Evolutionary conservation across 768 basidiomycete genomes (phyloP).

Genomic region (Boletus reticulatus): DNA sequence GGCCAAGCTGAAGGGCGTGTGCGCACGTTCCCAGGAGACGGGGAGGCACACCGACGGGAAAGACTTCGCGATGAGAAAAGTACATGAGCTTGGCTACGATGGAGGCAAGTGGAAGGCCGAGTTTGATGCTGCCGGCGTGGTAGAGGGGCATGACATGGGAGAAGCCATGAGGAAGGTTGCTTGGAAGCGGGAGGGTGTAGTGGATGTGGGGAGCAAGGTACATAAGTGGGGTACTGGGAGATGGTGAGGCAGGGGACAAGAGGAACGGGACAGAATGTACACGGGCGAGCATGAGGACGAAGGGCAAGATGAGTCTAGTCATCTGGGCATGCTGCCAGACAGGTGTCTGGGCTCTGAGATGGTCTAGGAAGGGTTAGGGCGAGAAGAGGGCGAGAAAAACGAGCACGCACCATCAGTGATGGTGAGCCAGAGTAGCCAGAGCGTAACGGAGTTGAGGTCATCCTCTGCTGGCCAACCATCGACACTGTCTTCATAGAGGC

Average conservation of each 20-base stretch:
- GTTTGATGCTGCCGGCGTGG: slow-evolving; percentile 26
- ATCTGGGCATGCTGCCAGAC: slow-evolving; percentile 29
- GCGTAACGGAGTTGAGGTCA: slow-evolving; percentile 45
- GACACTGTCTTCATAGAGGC: slow-evolving; percentile 41
- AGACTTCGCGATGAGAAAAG: slow-evolving; percentile 54
- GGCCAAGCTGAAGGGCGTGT: slow-evolving; percentile 26
- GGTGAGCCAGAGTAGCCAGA: slow-evolving; percentile 67
- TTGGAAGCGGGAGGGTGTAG: slow-evolving; percentile 49
- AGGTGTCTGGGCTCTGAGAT: slow-evolving; percentile 24
- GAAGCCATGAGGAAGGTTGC: slow-evolving; percentile 18
- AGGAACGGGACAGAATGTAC: slow-evolving; percentile 24
- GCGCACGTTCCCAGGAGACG: slow-evolving; percentile 33
- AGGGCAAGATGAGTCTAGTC: slow-evolving; percentile 40
- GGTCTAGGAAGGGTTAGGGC: slow-evolving; percentile 29
- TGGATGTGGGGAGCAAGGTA: slow-evolving; percentile 62
- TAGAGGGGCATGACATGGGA: slow-evolving; percentile 33
- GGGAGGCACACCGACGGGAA: slow-evolving; percentile 42
- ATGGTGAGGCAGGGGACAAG: background rate
- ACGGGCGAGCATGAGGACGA: slow-evolving; percentile 49
- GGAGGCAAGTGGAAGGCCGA: slow-evolving; percentile 45
- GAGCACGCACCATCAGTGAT: slow-evolving; percentile 46
- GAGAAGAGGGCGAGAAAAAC: background rate
- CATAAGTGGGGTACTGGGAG: slow-evolving; percentile 52
- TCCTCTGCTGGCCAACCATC: slow-evolving; percentile 61
- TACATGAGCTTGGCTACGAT: slow-evolving; percentile 62